phyloP scores from a whole-genome alignment of 306 rosid genomes.

The Malus domestica region DNA sequence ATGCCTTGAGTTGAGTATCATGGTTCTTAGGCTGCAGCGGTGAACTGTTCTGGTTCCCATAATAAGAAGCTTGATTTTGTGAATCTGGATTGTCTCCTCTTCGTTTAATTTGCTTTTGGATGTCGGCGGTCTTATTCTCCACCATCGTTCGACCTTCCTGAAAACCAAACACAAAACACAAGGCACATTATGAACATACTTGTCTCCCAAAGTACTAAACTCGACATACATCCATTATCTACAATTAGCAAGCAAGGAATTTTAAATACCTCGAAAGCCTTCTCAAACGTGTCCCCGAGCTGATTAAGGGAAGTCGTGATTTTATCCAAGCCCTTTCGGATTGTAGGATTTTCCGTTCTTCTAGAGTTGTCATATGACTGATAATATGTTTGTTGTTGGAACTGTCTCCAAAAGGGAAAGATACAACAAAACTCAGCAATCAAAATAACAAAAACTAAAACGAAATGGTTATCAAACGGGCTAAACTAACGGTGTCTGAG shows the following conservation, averaged over 20 bases:
- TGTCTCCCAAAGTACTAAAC: not conserved
- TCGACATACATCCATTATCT: not conserved
- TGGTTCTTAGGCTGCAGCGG: conserved; percentile 35
- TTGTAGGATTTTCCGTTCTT: conserved; percentile 55
- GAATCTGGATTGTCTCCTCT: conserved; percentile 43
- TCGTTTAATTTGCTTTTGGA: conserved; percentile 62
- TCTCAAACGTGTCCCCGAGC: conserved; percentile 91
- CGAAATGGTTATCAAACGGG: not conserved
- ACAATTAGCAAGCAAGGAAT: not conserved
- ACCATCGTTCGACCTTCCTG: conserved; percentile 79
- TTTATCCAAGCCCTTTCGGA: conserved; percentile 72
- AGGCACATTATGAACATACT: not conserved
- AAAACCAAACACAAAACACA: not conserved
- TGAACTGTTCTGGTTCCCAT: conserved; percentile 20
- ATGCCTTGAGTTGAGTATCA: conserved; percentile 92
- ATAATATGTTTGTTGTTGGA: conserved; percentile 40
- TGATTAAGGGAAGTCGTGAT: conserved; percentile 79
- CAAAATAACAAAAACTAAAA: not conserved
- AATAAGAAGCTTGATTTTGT: not conserved
- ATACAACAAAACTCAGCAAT: not conserved
- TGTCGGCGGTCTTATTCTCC: conserved; percentile 80
- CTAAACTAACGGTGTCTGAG: not conserved
- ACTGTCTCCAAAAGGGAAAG: conserved; percentile 5
- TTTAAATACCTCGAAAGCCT: conserved; percentile 67
- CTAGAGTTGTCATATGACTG: conserved; percentile 31